phyloP scores from a whole-genome alignment of 2,329 filamentous ascomycete genomes.

The Xylaria sp. region DNA sequence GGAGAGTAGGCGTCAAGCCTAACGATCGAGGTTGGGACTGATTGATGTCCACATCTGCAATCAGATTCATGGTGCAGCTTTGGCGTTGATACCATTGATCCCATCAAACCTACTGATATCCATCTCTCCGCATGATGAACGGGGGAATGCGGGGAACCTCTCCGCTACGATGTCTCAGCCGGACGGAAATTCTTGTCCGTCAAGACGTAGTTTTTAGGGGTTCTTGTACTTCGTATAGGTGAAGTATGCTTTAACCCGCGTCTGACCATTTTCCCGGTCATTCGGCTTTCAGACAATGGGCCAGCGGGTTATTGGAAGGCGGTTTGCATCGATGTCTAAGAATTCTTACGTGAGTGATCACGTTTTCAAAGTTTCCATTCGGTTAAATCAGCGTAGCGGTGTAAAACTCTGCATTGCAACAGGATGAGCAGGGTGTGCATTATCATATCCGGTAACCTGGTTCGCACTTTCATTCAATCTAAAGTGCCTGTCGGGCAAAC shows the following conservation, averaged over 20 bases:
- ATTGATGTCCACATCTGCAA: slow-evolving; percentile 6
- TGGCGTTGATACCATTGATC: background rate
- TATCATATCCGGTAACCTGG: slow-evolving; percentile 12
- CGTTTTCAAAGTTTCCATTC: background rate
- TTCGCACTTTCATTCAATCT: slow-evolving; percentile 5
- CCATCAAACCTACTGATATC: background rate
- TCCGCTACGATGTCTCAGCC: background rate
- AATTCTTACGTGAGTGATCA: background rate
- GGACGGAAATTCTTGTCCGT: background rate
- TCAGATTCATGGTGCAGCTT: background rate
- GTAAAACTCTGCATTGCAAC: slow-evolving; percentile 4
- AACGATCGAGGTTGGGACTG: background rate
- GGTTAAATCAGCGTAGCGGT: background rate
- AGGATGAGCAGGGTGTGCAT: background rate
- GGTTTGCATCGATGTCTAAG: background rate
- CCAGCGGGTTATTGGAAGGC: background rate
- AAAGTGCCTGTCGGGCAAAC: background rate
- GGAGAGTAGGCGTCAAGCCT: slow-evolving; percentile 3
- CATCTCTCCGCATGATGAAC: background rate
- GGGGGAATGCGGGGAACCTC: background rate
- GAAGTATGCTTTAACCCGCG: background rate
- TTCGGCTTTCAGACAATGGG: background rate
- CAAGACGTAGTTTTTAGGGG: background rate
- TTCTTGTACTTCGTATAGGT: background rate
- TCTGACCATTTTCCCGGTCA: background rate